Evolutionary conservation across 2,329 filamentous ascomycete species (phyloP), one percentile per base, ranked within the genome.

Genomic region (Colletotrichum sp.): DNA sequence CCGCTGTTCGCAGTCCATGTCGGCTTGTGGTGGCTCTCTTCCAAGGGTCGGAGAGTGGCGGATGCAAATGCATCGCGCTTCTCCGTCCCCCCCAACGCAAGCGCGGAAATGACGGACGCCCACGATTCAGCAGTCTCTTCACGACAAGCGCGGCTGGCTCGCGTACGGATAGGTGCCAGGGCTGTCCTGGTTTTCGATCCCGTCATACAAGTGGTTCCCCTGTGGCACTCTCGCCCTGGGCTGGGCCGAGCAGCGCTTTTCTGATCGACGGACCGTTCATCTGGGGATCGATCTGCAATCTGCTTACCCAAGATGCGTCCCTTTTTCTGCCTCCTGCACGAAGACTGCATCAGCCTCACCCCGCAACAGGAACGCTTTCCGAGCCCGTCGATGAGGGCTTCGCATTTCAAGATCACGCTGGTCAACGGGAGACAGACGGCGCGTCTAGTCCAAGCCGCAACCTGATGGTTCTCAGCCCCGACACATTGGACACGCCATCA

Each of bases 241-340:
- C 67, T 34, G 18, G n/a, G 7, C 36, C 57, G 67, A 59, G 24
- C 55, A 30, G 43, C 32, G 30, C 63, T 73, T 74, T 48, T 69
- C 57, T 52, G 74, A 76, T 76, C 74, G 74, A 74, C 74, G 24
- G 59, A 24, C 59, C 34, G 64, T 55, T 69, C 70, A 66, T 73
- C 70, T 65, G 70, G 73, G 65, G 74, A 74, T 74, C 64, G 65
- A 74, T 76, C 74, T 76, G 39, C 59, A 75, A 75, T 72, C 57
- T 67, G 70, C 59, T 39, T 73, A 73, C 59, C 65, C 36, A 73
- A 63, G 43, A 64, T 36, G 70, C 34, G 59, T 52, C 48, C 21
- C 18, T 6, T 12, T 16, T 24, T 63, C 63, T 72, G n/a, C 55
- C 28, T 39, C 43, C 55, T 43, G 59, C 59, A 39, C 43, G 43